These are phyloP conservation scores for Aspergillus mulundensis DNA, from an alignment of 495 filamentous ascomycete genomes.

Conservation along the genomic window DNA sequence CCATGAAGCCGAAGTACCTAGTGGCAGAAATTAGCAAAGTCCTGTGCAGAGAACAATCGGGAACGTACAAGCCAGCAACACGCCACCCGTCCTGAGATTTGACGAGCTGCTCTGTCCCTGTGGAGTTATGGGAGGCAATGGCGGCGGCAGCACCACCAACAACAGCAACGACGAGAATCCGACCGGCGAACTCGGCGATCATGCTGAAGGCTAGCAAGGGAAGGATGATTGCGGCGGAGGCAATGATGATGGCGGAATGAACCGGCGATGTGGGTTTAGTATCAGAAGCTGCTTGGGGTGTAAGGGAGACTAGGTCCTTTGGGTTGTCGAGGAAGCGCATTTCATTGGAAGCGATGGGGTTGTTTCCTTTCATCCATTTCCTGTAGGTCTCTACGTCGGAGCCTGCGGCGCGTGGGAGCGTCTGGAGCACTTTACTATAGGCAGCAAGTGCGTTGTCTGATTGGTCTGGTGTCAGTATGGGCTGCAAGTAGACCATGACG, in stretches of 20 bases:
- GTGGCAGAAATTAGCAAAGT: slow-evolving; percentile 5
- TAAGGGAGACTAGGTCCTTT: slow-evolving; percentile 62
- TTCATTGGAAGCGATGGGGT: slow-evolving; percentile 63
- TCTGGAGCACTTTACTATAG: slow-evolving; percentile 57
- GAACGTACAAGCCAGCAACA: slow-evolving; percentile 36
- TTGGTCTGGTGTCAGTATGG: neutral
- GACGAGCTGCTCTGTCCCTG: slow-evolving; percentile 34
- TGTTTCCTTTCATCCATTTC: slow-evolving; percentile 57
- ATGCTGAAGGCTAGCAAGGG: slow-evolving; percentile 58
- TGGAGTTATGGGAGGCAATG: slow-evolving; percentile 34
- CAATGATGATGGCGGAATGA: slow-evolving; percentile 47
- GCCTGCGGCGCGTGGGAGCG: slow-evolving; percentile 49
- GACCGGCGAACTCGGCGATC: slow-evolving; percentile 48
- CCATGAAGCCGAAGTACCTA: slow-evolving; percentile 45
- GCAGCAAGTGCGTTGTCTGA: slow-evolving; percentile 67
- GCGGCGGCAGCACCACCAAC: slow-evolving; percentile 35
- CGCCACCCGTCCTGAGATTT: slow-evolving; percentile 41
- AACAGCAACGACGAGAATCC: slow-evolving; percentile 48
- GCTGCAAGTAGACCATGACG: neutral
- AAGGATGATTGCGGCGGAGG: slow-evolving; percentile 52
- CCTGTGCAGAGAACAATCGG: neutral
- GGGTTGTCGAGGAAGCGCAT: slow-evolving; percentile 61
- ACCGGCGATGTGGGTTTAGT: slow-evolving; percentile 24
- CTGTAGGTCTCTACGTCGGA: slow-evolving; percentile 62
- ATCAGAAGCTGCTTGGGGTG: slow-evolving; percentile 21